Evolutionary conservation across 805 yeast genomes (phyloP), one percentile per base, ranked within the genome.

Genomic region (Myxozyma vanderwaltii): DNA sequence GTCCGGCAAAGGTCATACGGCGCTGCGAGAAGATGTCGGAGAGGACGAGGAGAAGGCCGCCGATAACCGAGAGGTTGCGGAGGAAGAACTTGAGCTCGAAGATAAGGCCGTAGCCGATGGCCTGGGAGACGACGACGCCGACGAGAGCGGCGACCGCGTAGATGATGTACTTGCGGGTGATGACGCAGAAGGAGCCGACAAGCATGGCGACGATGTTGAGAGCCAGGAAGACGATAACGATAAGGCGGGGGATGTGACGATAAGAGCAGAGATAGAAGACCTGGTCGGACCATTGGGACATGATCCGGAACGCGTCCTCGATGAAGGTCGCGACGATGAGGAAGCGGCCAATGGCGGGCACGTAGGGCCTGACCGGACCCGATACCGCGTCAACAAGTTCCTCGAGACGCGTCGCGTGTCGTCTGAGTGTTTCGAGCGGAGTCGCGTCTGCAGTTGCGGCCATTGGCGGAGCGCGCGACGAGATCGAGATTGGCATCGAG

Each of bases 301-400:
- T 67, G 69, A 92, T 89, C 73, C 99, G 82, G 54, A 86, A 72
- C 2, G 96, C 82, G 71, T 94, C 98, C 75, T 92, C 98, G 66
- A 84, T 82, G 72, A 91, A 92, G 0, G 98, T 94, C 50, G 96
- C 96, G 56, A 92, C 96, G 63, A 92, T 91, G 65, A 91, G 82
- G 61, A 89, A 84, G 59, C 98, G 81, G 39, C 97, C 98, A 68
- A 92, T 82, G 23, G 85, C 84, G 7, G 98, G 97, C 50, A 91
- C 86, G 68, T 75, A 74, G 21, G 69, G 69, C 55, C 55, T 65
- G 24, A 67, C 54, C 5, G 67, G 65, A 15, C 57, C 67, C 21
- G 68, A 49, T 8, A 61, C 24, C 3, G 47, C 17, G 49, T 67
- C 69, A 35, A 67, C 38, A 13, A 58, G 13, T 13, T 51, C 63